A percentile compares a stretch with the other conserved stretches of the same genome.
Conservation (phyloP, 176 grass and related monocot genomes). For the Oryza longistaminata region DNA sequence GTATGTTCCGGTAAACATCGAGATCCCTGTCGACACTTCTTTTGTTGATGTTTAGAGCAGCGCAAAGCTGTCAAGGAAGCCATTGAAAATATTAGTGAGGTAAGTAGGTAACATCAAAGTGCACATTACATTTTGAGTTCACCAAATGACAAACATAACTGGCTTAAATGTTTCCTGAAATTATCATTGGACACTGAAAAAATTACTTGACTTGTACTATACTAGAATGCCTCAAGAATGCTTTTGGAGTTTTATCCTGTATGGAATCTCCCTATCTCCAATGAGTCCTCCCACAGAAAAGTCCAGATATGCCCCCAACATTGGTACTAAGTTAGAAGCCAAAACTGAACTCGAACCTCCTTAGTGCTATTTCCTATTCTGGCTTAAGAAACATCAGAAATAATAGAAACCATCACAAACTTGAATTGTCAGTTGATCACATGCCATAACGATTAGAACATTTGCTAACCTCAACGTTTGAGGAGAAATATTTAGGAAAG, state of each 20-base stretch:
- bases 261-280: neutral
- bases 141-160: neutral
- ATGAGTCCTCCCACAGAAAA: neutral
- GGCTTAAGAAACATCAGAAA: conserved; percentile 20
- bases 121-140: conserved; percentile 18
- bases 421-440: neutral
- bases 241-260: neutral
- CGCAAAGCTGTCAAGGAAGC: conserved; percentile 66
- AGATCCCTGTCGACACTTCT: conserved; percentile 96
- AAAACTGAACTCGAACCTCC: neutral
- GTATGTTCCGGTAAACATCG: conserved; percentile 93
- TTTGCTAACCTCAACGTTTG: neutral
- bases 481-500: neutral
- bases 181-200: neutral
- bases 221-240: neutral
- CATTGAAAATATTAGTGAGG: neutral
- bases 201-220: neutral
- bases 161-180: conserved; percentile 22
- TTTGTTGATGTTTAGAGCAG: conserved; percentile 84
- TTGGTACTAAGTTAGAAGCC: neutral
- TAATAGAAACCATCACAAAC: neutral
- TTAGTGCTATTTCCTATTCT: conserved; percentile 21
- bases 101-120: neutral
- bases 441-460: conserved; percentile 1
- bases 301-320: neutral